These are phyloP conservation scores for Termitomyces sp. DNA, from an alignment of 768 basidiomycete species.

Conservation along the genomic window DNA sequence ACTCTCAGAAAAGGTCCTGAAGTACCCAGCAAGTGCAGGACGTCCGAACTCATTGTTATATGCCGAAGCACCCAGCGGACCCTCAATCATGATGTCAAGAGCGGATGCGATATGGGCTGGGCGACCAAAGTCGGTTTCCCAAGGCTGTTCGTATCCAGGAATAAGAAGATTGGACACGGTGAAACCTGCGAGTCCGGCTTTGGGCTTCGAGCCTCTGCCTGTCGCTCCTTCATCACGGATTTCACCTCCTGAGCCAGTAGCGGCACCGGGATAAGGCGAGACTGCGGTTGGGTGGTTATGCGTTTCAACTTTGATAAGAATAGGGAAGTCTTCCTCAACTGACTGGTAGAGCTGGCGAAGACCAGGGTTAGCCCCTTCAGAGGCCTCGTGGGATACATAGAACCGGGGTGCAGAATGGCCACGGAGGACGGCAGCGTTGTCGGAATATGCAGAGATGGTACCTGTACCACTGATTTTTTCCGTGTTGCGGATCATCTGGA, in stretches of 20 bases:
- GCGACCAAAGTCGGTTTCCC: constrained; percentile 92
- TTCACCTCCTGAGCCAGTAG: constrained; percentile 97
- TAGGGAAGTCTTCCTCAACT: constrained; percentile 67
- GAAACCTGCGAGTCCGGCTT: constrained; percentile 91
- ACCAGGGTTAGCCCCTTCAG: constrained; percentile 17
- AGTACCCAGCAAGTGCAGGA: constrained; percentile 89
- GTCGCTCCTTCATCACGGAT: constrained; percentile 98
- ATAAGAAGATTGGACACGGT: constrained; percentile 92
- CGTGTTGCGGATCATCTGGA: constrained; percentile 97
- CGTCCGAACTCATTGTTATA: constrained; percentile 99
- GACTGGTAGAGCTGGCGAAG: constrained; percentile 46
- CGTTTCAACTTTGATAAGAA: constrained; percentile 97
- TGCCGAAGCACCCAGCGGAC: constrained; percentile 88
- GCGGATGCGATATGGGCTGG: constrained; percentile 91
- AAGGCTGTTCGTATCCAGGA: constrained; percentile 86
- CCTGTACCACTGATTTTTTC: constrained; percentile 70
- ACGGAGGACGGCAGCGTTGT: constrained; percentile 93
- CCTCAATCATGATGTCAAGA: constrained; percentile 96
- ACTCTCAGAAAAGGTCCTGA: constrained; percentile 87
- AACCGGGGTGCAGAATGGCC: constrained; percentile 77
- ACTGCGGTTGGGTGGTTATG: constrained; percentile 99
- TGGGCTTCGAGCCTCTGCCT: constrained; percentile 91
- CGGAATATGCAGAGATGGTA: constrained; percentile 95
- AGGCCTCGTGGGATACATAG: constrained; percentile 34
- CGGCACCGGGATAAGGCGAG: constrained; percentile 97